Evolutionary conservation across 306 rosid genomes (phyloP), one percentile per base, ranked within the genome.

Genomic region (Cucurbita moschata): DNA sequence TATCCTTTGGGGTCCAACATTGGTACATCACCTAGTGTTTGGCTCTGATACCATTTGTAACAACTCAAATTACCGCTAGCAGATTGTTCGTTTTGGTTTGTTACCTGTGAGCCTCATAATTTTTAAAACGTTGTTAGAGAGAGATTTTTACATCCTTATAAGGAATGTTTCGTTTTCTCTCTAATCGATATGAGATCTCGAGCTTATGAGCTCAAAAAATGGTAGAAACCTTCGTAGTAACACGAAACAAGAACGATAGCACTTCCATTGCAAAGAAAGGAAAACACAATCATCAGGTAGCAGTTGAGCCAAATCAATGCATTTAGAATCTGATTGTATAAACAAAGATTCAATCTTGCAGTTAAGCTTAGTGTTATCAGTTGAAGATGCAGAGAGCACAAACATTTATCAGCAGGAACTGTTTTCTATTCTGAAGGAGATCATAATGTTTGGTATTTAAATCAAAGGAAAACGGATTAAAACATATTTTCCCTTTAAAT

Each of bases 401-500:
- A 64, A 40, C 50, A 64, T 64, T 8, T 39, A 40, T 39, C 50
- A 64, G 71, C 42, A 30, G 35, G 4, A 63, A n/a, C 23, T 38
- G 26, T 64, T 40, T 40, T 47, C 46, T 7, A 64, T 64, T 64
- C 35, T 35, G 21, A 35, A 61, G 18, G 71, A 64, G 42, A n/a
- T 15, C 26, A 64, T 40, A n/a, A n/a, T 64, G 47, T 60, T 60
- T 62, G 68, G 23, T 15, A 62, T 43, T 39, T 66, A 66, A 66
- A 66, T 66, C 72, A 43, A 66, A 66, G 72, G 72, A 66, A 66
- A 66, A 66, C 44, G 15, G 72, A 66, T 66, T 43, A 66, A 66
- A 66, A 66, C 72, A 66, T 21, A 66, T 66, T 66, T 66, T 19
- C 72, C 72, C 54, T 66, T 18, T 44, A 3, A 44, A 44, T 66